Conservation (phyloP, 805 yeast genomes). For the Kodamaea lidongshanica region DNA sequence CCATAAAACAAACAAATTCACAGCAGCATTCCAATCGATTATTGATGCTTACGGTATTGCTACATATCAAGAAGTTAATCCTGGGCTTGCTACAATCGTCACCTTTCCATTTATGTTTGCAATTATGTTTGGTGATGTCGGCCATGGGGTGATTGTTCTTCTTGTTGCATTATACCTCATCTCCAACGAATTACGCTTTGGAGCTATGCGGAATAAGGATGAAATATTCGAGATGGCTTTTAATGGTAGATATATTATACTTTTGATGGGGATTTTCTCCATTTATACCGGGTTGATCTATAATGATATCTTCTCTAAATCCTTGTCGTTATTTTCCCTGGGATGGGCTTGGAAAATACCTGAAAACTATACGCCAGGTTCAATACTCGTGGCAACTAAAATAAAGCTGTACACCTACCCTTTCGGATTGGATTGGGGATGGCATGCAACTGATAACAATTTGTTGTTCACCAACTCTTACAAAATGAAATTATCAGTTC, state of each 20-base stretch:
- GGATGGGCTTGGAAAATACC: conserved; percentile 89
- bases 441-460: conserved; percentile 97
- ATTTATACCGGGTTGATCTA: conserved; percentile 92
- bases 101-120: conserved; percentile 99
- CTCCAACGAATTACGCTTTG: conserved; percentile 64
- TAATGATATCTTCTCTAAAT: conserved; percentile 88
- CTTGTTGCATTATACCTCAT: conserved; percentile 69
- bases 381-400: conserved; percentile 51
- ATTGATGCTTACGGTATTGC: conserved; percentile 95
- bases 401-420: conserved; percentile 57
- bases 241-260: conserved; percentile 82
- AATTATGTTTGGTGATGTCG: conserved; percentile 97
- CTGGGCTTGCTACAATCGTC: conserved; percentile 89
- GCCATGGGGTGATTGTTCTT: conserved; percentile 85
- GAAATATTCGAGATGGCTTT: conserved; percentile 97
- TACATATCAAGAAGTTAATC: conserved; percentile 89
- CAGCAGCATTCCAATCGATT: conserved; percentile 86
- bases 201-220: conserved; percentile 60
- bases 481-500: conserved; percentile 92
- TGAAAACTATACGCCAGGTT: conserved; percentile 45
- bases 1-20: conserved; percentile 91
- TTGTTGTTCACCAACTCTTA: conserved; percentile 88
- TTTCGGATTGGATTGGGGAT: conserved; percentile 85
- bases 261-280: conserved; percentile 91
- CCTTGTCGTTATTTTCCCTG: conserved; percentile 79